Evolutionary conservation across 2,329 filamentous ascomycete species (phyloP).

Genomic region (Thelonectria olida): DNA sequence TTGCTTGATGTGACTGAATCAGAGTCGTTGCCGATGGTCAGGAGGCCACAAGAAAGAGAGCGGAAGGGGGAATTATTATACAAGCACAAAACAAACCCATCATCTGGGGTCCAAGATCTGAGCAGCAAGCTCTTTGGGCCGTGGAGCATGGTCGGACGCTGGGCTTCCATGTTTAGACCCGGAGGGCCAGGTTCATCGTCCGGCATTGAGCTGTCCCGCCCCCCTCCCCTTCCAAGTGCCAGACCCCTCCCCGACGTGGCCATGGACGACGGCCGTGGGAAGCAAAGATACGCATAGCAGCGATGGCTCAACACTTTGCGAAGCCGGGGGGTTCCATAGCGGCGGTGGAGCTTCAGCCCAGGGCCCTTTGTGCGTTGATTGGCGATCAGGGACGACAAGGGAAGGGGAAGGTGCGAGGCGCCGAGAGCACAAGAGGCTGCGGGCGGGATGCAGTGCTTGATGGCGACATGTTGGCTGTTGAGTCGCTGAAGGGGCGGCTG

Average conservation of each 20-base stretch:
- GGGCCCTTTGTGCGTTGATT: conserved; percentile 29
- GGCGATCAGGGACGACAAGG: conserved; percentile 23
- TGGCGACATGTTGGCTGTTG: conserved; percentile 25
- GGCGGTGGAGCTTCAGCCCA: conserved; percentile 32
- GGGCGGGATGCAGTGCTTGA: conserved; percentile 22
- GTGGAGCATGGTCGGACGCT: conserved; percentile 19
- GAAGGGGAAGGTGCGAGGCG: conserved; percentile 37
- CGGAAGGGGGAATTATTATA: conserved; percentile 17
- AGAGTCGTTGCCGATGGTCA: conserved; percentile 10
- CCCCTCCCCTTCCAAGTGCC: conserved; percentile 8
- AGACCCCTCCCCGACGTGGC: conserved; percentile 17
- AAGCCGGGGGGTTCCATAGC: conserved; percentile 28
- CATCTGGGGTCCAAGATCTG: neutral
- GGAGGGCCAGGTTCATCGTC: conserved; percentile 29
- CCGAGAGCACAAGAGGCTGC: conserved; percentile 31
- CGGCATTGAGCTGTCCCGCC: conserved; percentile 33
- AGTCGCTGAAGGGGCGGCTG: conserved; percentile 35
- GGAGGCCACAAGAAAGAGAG: conserved; percentile 7
- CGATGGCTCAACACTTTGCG: conserved; percentile 1
- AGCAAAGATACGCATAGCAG: conserved; percentile 21
- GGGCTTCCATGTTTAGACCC: conserved; percentile 31
- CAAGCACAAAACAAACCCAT: conserved; percentile 7
- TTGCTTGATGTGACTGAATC: conserved; percentile 20
- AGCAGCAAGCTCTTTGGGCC: neutral
- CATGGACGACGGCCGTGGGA: conserved; percentile 23